Percentiles rank a stretch among this genome's conserved stretches.
Conservation (phyloP, 371 early-diverging fungal genomes). For the Haplosporangium sp. region DNA sequence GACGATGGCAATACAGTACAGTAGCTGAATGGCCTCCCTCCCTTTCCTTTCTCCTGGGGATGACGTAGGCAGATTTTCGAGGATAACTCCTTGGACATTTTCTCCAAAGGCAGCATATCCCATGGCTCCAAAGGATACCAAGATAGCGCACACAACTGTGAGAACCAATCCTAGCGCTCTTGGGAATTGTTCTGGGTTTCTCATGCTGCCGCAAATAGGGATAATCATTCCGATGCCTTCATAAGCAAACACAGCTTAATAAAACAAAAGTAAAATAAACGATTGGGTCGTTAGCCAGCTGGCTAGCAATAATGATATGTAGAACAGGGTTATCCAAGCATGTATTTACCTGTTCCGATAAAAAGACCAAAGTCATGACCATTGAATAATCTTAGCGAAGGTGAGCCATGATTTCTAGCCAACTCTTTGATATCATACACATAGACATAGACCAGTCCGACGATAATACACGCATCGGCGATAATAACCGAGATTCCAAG, state of each 20-base stretch:
- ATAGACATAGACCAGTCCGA: conserved; percentile 84
- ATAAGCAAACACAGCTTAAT: conserved; percentile 86
- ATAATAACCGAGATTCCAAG: conserved; percentile 85
- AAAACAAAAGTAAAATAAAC: not conserved
- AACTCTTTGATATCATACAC: conserved; percentile 80
- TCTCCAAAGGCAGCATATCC: conserved; percentile 90
- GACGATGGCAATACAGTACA: conserved; percentile 91
- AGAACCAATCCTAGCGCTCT: conserved; percentile 80
- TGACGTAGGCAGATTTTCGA: conserved; percentile 83
- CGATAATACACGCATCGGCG: conserved; percentile 90
- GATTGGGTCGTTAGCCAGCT: not conserved
- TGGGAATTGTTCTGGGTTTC: conserved; percentile 83
- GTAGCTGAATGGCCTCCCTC: conserved; percentile 75
- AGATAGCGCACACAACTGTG: conserved; percentile 72
- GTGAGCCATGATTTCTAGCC: conserved; percentile 56
- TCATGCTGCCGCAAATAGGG: conserved; percentile 91
- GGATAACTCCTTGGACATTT: conserved; percentile 83
- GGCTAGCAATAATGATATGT: not conserved
- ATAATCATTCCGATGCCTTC: conserved; percentile 93
- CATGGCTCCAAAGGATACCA: conserved; percentile 81
- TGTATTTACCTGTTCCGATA: conserved; percentile 77
- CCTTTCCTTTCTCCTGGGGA: conserved; percentile 55
- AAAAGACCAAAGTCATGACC: conserved; percentile 78
- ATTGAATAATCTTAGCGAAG: conserved; percentile 63
- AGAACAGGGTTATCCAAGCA: not conserved